These are phyloP conservation scores for Eucalyptus virginea DNA, from an alignment of 345 rosid species.

Conservation along the genomic window DNA sequence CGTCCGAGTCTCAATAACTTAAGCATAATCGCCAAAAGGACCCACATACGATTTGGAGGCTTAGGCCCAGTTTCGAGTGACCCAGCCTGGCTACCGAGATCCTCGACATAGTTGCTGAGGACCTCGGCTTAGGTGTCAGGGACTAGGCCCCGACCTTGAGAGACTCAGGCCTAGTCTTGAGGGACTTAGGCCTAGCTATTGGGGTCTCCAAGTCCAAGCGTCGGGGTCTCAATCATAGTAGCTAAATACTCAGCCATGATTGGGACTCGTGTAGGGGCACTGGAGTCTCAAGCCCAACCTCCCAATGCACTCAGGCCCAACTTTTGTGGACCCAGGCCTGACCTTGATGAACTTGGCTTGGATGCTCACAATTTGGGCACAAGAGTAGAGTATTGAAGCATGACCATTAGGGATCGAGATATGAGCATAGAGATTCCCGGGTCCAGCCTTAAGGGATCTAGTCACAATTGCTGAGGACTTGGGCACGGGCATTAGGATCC, in stretches of 20 bases:
- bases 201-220: too few species aligned
- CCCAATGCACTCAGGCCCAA: rapidly evolving
- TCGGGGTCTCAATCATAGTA: background rate
- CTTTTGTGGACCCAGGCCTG: background rate
- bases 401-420: rapidly evolving
- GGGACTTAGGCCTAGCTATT: rapidly evolving
- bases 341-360: background rate
- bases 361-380: rapidly evolving
- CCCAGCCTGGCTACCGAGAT: rapidly evolving
- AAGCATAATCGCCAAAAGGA: background rate
- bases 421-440: background rate
- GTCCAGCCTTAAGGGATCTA: too few species aligned
- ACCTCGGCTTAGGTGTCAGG: background rate
- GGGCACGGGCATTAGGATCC: too few species aligned
- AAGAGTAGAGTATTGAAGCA: rapidly evolving
- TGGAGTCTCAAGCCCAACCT: rapidly evolving
- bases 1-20: rapidly evolving
- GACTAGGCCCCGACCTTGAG: background rate
- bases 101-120: background rate
- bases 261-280: background rate
- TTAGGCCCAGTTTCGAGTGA: rapidly evolving
- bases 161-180: background rate
- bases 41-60: background rate
- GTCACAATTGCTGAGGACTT: too few species aligned
- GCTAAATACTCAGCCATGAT: rapidly evolving